Evolutionary conservation across 345 rosid species (phyloP).

Genomic region (Gynandropsis gynandra): DNA sequence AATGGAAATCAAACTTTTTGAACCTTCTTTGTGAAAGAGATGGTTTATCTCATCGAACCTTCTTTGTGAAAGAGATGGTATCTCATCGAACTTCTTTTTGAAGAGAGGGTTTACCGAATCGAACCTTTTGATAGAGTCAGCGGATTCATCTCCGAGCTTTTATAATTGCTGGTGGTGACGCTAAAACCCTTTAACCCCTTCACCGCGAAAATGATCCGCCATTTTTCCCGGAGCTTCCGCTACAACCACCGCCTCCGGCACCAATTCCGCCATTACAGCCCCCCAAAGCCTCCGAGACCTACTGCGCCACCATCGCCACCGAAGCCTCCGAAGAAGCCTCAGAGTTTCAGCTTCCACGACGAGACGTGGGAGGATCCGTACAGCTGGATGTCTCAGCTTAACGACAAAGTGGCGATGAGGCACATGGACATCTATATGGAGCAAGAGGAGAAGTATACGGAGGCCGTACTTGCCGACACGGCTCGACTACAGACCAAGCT

Average conservation of each 20-base stretch:
- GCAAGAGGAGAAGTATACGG: slow-evolving; percentile 88
- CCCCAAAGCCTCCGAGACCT: slow-evolving; percentile 33
- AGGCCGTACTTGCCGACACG: slow-evolving; percentile 73
- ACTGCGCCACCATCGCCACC: slow-evolving; percentile 71
- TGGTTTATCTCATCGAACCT: too few species aligned
- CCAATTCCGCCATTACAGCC: slow-evolving; percentile 39
- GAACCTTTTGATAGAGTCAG: neutral
- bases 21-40: too few species aligned
- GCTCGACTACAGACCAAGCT: slow-evolving; percentile 75
- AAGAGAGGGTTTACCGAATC: neutral
- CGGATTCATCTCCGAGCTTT: neutral
- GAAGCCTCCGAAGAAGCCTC: slow-evolving; percentile 76
- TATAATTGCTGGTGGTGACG: neutral
- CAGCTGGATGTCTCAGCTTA: slow-evolving; percentile 87
- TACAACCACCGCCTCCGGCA: slow-evolving; percentile 19
- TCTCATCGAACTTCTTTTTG: too few species aligned
- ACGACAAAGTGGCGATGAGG: slow-evolving; percentile 90
- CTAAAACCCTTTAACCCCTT: slow-evolving; percentile 25
- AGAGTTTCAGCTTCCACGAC: slow-evolving; percentile 58
- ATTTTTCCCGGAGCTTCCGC: slow-evolving; percentile 31
- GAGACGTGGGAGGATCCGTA: slow-evolving; percentile 87
- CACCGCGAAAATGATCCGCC: slow-evolving; percentile 29
- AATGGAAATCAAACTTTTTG: too few species aligned
- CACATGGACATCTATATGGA: slow-evolving; percentile 96
- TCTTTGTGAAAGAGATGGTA: too few species aligned